These are phyloP conservation scores for Candida sanyiensis DNA, from an alignment of 805 yeast species.

Conservation along the genomic window DNA sequence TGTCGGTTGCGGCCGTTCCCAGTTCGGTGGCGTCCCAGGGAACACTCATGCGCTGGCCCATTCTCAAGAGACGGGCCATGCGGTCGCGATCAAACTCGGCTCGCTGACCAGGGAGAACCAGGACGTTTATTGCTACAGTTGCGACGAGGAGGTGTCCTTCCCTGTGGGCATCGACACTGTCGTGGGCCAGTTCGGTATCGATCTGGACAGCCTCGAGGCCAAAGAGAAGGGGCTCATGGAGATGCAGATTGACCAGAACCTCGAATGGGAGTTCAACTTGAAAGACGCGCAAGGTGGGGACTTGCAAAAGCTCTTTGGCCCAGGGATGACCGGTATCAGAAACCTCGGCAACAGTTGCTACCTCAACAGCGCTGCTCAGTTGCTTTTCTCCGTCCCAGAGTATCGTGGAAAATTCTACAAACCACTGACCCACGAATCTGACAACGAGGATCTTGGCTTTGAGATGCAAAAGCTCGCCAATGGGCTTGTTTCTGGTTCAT, in stretches of 20 bases:
- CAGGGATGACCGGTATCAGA: slow-evolving; percentile 74
- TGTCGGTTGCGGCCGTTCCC: slow-evolving; percentile 93
- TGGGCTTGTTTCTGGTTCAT: slow-evolving; percentile 71
- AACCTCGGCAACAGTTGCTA: slow-evolving; percentile 95
- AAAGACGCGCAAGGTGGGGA: slow-evolving; percentile 64
- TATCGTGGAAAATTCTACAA: slow-evolving; percentile 20
- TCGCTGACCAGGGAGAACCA: slow-evolving; percentile 74
- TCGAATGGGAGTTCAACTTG: slow-evolving; percentile 89
- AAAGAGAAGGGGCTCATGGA: slow-evolving; percentile 88
- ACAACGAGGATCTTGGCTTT: slow-evolving; percentile 50
- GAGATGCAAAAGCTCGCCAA: slow-evolving; percentile 77
- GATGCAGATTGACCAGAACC: slow-evolving; percentile 85
- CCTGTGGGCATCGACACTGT: slow-evolving; percentile 41
- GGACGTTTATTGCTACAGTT: slow-evolving; percentile 83
- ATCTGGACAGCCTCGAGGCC: slow-evolving; percentile 46
- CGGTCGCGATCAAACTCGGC: slow-evolving; percentile 86
- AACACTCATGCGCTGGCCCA: slow-evolving; percentile 85
- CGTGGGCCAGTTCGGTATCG: slow-evolving; percentile 51
- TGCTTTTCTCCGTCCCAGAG: slow-evolving; percentile 43
- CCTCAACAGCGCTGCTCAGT: slow-evolving; percentile 73
- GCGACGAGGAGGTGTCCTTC: slow-evolving; percentile 85
- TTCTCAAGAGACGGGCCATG: slow-evolving; percentile 53
- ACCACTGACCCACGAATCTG: slow-evolving; percentile 34
- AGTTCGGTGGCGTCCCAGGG: slow-evolving; percentile 92
- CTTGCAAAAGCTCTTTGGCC: slow-evolving; percentile 63